Conservation (phyloP, 108 stramenopile species). For the Schizochytrium sp. region DNA sequence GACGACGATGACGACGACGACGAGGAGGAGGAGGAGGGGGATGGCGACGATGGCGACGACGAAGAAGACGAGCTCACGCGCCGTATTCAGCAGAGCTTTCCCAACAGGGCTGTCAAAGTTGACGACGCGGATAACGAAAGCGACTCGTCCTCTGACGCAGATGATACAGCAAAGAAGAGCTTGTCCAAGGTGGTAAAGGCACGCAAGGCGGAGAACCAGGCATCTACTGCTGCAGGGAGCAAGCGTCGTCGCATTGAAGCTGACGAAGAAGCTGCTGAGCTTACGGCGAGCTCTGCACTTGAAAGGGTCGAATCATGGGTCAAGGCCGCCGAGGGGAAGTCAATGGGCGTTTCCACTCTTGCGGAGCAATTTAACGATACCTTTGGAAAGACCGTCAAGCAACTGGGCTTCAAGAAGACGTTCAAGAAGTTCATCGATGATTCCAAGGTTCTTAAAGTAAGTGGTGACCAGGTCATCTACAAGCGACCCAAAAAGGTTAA, state of each 20-base stretch:
- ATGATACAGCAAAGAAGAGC: no score
- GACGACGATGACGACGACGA: not conserved
- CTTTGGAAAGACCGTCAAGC: not conserved
- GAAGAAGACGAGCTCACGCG: not conserved
- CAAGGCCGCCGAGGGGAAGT: not conserved
- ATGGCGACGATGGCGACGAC: not conserved
- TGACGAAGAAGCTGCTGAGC: no score
- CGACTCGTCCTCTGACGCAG: no score
- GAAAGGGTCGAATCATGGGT: not conserved
- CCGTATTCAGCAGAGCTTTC: not conserved
- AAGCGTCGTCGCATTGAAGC: no score
- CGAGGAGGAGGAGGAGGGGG: not conserved
- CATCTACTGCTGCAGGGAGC: no score
- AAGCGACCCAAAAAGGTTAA: not conserved
- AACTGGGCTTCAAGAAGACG: not conserved
- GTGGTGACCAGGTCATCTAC: not conserved
- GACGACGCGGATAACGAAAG: not conserved
- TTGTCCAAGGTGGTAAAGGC: no score
- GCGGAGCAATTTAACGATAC: not conserved
- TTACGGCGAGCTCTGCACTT: not conserved
- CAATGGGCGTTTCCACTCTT: not conserved
- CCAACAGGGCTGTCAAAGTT: not conserved
- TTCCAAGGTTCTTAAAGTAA: not conserved
- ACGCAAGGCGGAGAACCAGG: no score
- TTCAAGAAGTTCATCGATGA: not conserved